Base-by-base conservation (phyloP, 2,329 filamentous ascomycete genomes). In the Xylaria sp. region DNA sequence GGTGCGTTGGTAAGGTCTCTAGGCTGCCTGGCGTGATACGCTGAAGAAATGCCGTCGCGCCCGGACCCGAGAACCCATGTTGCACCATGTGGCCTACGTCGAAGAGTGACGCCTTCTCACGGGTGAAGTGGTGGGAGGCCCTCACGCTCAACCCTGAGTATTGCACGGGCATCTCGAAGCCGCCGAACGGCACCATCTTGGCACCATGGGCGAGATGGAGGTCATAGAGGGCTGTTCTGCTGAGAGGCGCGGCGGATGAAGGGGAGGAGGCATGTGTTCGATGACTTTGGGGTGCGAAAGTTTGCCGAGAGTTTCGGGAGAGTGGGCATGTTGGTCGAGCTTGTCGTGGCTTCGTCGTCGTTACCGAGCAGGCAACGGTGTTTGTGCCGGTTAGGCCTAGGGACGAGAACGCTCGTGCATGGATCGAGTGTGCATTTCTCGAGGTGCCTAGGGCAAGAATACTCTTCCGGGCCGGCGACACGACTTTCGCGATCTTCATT, bases 41-140 rank as follows among this genome's bases (percentile, higher is more conserved):
- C 81, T 96, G 88, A 35, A 99, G 85, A 74, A 98, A 95, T 4
- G 86, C 85, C 25, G 89, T 84, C 4, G 92, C 93, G 33, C 90
- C 90, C 6, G 92, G 87, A 0, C 95, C 95, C 53, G 86, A 86
- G 74, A 99, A 87, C 68, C 88, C 85, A 76, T 97, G 93, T 80
- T 97, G 93, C 65, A 90, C 93, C 94, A 98, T 98, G 80, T 98
- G 95, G 75, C 90, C 90, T 56, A 98, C 95, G 77, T 99, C 95
- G 74, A 99, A 99, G 66, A 99, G 80, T 66, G 93, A 97, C 60
- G 92, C 90, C 77, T 93, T 90, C 70, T 87, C 84, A 56, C 95
- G 88, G 15, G 95, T 98, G 84, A 94, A 97, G 71, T 88, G 84
- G 81, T 98, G 95, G 54, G 92, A 96, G 63, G 93, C 91, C 68